Evolutionary conservation across 257 asterid genomes (phyloP).

Genomic region (Striga asiatica): DNA sequence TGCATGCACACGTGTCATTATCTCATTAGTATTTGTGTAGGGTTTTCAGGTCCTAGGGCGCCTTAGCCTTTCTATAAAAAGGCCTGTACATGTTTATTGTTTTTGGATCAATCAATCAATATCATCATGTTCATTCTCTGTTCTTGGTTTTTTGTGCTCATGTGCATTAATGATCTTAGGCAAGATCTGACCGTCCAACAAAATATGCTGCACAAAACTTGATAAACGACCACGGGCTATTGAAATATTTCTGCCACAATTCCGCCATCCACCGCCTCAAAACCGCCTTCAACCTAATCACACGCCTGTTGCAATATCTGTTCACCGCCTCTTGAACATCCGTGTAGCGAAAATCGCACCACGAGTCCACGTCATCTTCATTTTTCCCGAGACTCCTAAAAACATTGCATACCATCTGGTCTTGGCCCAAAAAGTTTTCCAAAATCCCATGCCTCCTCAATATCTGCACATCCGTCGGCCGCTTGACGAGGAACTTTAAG

Average conservation of each 20-base stretch:
- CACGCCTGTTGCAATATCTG: background rate
- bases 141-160: too few species aligned
- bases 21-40: too few species aligned
- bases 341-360: slow-evolving; percentile 16
- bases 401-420: slow-evolving; percentile 18
- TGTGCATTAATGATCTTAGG: too few species aligned
- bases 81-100: too few species aligned
- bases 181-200: too few species aligned
- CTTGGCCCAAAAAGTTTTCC: slow-evolving; percentile 21
- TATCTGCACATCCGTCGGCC: slow-evolving; percentile 18
- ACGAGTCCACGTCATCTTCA: too few species aligned
- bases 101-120: too few species aligned
- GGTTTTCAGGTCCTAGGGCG: too few species aligned
- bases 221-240: background rate
- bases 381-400: slow-evolving; percentile 25
- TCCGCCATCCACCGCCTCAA: background rate
- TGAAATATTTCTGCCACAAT: background rate
- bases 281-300: background rate
- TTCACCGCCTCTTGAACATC: slow-evolving; percentile 16
- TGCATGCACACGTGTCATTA: too few species aligned
- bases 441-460: slow-evolving; percentile 18
- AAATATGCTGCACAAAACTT: background rate
- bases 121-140: too few species aligned
- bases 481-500: slow-evolving; percentile 19
- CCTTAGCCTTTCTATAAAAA: too few species aligned